Evolutionary conservation across 495 filamentous ascomycete species (phyloP).

Genomic region (Penicillium longicatenatum): DNA sequence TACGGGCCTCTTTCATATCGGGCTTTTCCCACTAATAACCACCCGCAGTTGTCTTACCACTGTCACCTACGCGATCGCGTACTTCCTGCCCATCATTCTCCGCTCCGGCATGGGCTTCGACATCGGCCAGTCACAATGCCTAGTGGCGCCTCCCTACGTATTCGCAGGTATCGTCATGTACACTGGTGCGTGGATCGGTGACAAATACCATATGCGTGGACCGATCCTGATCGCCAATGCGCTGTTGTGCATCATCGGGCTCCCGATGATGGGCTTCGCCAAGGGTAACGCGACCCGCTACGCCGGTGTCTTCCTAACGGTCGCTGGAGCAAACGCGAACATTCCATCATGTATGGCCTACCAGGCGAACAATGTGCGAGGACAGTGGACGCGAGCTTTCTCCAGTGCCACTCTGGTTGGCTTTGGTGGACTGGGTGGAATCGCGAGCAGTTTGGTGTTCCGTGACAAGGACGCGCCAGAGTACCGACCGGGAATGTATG

Average conservation of each 20-base stretch:
- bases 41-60: constrained; percentile 51
- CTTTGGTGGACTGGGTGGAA: constrained; percentile 61
- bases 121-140: constrained; percentile 58
- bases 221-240: constrained; percentile 59
- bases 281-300: constrained; percentile 54
- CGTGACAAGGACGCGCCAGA: constrained; percentile 57
- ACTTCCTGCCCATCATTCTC: constrained; percentile 70
- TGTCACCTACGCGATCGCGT: constrained; percentile 63
- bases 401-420: constrained; percentile 57
- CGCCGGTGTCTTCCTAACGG: constrained; percentile 65
- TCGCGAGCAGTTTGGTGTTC: constrained; percentile 59
- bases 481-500: constrained; percentile 58
- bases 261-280: constrained; percentile 57
- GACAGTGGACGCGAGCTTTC: constrained; percentile 67
- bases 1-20: not conserved
- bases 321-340: constrained; percentile 62
- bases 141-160: constrained; percentile 64
- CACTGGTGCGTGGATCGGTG: constrained; percentile 51
- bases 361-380: constrained; percentile 67
- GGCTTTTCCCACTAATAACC: not conserved
- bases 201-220: constrained; percentile 59
- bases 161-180: constrained; percentile 63
- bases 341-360: constrained; percentile 60
- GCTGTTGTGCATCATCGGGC: constrained; percentile 49
- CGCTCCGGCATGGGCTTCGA: constrained; percentile 57